Percentiles rank a stretch among this genome's conserved stretches.
Conservation (phyloP, 331 rosid species). For the Prunus yedoensis region DNA sequence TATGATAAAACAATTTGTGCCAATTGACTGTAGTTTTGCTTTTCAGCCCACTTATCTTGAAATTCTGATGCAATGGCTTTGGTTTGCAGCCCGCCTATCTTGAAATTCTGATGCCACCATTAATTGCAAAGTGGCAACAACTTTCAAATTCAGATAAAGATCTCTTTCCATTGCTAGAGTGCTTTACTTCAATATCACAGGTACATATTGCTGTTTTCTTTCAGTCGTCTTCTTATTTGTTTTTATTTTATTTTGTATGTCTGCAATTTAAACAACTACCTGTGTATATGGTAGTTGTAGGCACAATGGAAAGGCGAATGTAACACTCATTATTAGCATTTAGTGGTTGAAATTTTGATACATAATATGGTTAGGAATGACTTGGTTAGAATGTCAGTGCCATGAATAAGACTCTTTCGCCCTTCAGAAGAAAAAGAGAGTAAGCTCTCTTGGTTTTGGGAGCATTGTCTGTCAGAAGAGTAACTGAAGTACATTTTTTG, state of each 20-base stretch:
- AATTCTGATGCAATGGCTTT: conserved; percentile 74
- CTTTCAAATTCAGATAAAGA: conserved; percentile 95
- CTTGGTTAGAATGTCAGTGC: background rate
- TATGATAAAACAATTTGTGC: conserved; percentile 13
- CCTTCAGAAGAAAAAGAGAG: background rate
- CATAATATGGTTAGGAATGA: background rate
- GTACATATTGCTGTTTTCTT: conserved; percentile 36
- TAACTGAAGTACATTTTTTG: background rate
- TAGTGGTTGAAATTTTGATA: background rate
- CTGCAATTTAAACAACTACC: background rate
- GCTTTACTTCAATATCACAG: conserved; percentile 97
- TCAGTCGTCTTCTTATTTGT: background rate
- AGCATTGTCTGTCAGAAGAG: background rate
- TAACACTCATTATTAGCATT: background rate
- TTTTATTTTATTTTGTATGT: background rate
- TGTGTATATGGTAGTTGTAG: background rate
- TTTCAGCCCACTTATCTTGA: conserved; percentile 82
- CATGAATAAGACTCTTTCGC: background rate
- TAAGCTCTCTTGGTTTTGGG: background rate
- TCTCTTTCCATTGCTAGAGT: conserved; percentile 86
- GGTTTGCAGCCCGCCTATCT: conserved; percentile 75
- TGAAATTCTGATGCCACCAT: conserved; percentile 97
- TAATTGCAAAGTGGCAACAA: conserved; percentile 96
- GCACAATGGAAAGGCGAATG: background rate
- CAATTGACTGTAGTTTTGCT: conserved; percentile 23